These are phyloP conservation scores for Globisporangium uncinulatum DNA, from an alignment of 352 stramenopile species.

Conservation along the genomic window DNA sequence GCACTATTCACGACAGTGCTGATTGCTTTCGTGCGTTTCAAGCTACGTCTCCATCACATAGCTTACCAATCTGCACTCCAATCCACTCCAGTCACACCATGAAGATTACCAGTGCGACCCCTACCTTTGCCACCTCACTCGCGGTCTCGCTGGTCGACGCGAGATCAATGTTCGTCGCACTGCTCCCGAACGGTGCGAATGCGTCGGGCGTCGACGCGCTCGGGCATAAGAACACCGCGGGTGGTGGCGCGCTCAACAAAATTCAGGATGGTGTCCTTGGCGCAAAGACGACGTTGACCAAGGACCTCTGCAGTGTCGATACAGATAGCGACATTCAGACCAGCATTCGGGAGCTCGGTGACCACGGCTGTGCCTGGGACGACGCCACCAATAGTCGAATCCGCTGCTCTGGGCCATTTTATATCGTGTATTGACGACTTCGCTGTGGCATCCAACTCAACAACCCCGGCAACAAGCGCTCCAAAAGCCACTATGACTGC, in stretches of 20 bases:
- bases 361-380: slow-evolving; percentile 35
- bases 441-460: background rate
- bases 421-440: slow-evolving; percentile 1
- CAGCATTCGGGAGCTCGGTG: slow-evolving; percentile 54
- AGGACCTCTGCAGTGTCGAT: slow-evolving; percentile 30
- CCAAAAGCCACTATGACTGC: background rate
- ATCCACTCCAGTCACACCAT: background rate
- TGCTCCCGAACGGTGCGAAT: slow-evolving; percentile 24
- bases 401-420: slow-evolving; percentile 6
- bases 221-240: slow-evolving; percentile 26
- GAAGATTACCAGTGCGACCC: background rate
- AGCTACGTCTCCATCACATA: too few species aligned
- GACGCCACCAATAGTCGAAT: slow-evolving; percentile 16
- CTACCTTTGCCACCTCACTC: background rate
- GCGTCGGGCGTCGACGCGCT: slow-evolving; percentile 18
- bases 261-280: slow-evolving; percentile 24
- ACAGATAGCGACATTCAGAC: slow-evolving; percentile 37
- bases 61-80: background rate
- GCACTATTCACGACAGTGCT: too few species aligned
- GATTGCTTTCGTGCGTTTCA: too few species aligned
- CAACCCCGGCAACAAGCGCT: background rate
- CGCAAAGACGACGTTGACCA: slow-evolving; percentile 21
- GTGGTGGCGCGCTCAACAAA: slow-evolving; percentile 24
- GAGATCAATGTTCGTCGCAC: background rate
- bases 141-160: slow-evolving; percentile 1